Base-by-base conservation (phyloP, 2,329 filamentous ascomycete genomes). In the Chrysosporium queenslandicum region DNA sequence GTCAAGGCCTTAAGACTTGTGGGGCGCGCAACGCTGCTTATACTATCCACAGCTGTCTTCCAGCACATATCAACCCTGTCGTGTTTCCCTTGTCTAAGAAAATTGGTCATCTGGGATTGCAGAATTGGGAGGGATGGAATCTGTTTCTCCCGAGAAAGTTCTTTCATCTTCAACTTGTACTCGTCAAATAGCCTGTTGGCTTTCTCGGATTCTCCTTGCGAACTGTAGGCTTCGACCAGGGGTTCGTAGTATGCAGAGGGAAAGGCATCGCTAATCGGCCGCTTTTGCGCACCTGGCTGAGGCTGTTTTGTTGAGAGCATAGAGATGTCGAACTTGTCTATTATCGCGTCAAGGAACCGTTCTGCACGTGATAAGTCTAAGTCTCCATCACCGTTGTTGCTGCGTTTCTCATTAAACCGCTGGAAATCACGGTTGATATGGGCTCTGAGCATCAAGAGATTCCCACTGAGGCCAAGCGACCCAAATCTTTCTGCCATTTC, bases 1-100 rank as follows among this genome's bases (percentile, higher is more conserved):
- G 49, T 49, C 23, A 43, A 25, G 29, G 20, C 20, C 18, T 52
- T 46, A 12, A 51, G 23, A 20, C 54, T 41, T 20, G 53, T 29
- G 7, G 61, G 69, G 21, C 63, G 63, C 41, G 60, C 74, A 41
- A 71, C 67, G 34, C 71, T 67, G 50, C 74, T 68, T 1, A 77
- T 78, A 55, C 76, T 74, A 4, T 72, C 60, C 52, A 84, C 75
- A 1, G 81, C 76, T 23, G 82, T 65, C 1, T 77, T 59, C 87
- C 88, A 95, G 47, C 79, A 81, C 42, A 76, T 67, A 56, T 80
- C 76, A 18, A 91, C 81, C 4, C 77, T 71, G 58, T 80, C 77
- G 20, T 82, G 74, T 36, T 73, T 68, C 16, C 82, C 77, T 48
- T 74, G 71, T 40, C 37, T 29, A 20, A 80, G 70, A 61, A 86